Percentiles rank a stretch among this genome's conserved stretches.
Conservation (phyloP, 768 basidiomycete genomes). For the Auriscalpium microsporum region DNA sequence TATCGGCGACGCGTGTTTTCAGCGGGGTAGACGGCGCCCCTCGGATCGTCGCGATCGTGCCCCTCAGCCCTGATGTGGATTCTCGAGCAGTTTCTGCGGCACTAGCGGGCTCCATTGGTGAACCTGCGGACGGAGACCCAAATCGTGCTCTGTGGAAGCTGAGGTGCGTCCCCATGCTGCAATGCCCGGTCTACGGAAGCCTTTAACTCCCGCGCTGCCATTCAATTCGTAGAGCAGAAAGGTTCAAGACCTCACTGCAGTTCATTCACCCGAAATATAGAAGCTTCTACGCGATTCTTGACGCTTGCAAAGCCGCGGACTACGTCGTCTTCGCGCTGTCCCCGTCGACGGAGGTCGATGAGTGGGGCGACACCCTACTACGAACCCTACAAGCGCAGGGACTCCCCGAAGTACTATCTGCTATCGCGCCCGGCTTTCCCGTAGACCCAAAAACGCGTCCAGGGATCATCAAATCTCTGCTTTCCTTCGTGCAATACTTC, state of each 20-base stretch:
- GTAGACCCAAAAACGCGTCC: conserved; percentile 56
- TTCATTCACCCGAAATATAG: conserved; percentile 72
- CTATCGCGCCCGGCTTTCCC: conserved; percentile 47
- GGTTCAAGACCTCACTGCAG: conserved; percentile 88
- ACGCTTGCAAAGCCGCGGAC: conserved; percentile 82
- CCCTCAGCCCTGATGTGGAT: conserved; percentile 62
- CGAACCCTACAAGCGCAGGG: conserved; percentile 88
- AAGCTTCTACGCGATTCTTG: conserved; percentile 67
- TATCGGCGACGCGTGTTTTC: conserved; percentile 72
- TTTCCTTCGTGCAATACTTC: conserved; percentile 94
- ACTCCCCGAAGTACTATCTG: conserved; percentile 73
- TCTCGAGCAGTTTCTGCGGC: conserved; percentile 42
- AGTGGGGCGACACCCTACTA: conserved; percentile 81
- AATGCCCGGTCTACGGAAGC: too few species aligned
- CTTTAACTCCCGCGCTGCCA: too few species aligned
- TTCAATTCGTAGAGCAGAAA: conserved; percentile 53
- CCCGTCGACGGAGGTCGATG: conserved; percentile 69
- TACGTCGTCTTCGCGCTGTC: conserved; percentile 85
- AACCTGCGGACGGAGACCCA: conserved; percentile 42
- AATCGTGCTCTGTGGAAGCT: conserved; percentile 55
- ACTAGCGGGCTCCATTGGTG: conserved; percentile 53
- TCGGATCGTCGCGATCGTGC: conserved; percentile 81
- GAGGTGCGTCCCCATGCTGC: conserved; percentile 36
- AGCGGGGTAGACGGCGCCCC: conserved; percentile 71
- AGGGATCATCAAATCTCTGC: conserved; percentile 73